Evolutionary conservation across 2,329 filamentous ascomycete genomes (phyloP).

Genomic region (Knufia petricola): DNA sequence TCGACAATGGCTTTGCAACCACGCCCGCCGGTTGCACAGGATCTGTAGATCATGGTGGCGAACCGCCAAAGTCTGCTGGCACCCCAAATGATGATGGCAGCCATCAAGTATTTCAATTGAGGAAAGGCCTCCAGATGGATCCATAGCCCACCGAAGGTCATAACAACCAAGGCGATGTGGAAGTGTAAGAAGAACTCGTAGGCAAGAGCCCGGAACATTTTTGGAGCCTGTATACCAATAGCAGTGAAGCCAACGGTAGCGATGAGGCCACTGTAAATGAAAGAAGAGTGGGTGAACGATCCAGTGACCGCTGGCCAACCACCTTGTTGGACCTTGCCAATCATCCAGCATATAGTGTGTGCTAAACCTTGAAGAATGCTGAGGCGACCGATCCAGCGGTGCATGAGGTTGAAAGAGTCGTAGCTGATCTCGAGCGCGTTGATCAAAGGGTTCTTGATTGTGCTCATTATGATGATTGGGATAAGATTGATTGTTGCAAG

Average conservation of each 20-base stretch:
- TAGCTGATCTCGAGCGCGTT: constrained; percentile 34
- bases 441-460: constrained; percentile 37
- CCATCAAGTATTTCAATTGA: constrained; percentile 65
- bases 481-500: constrained; percentile 37
- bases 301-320: constrained; percentile 30
- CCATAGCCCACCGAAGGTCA: constrained; percentile 63
- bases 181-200: constrained; percentile 92
- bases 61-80: constrained; percentile 59
- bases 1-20: constrained; percentile 56
- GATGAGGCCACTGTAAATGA: constrained; percentile 36
- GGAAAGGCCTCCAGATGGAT: constrained; percentile 64
- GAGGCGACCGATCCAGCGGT: constrained; percentile 69
- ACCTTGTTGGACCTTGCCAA: constrained; percentile 50
- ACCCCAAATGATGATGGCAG: constrained; percentile 67
- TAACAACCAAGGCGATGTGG: constrained; percentile 66
- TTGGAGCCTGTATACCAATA: constrained; percentile 61
- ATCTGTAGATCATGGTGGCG: constrained; percentile 54
- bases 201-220: constrained; percentile 80
- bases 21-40: constrained; percentile 44
- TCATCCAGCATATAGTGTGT: constrained; percentile 63
- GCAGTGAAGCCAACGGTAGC: constrained; percentile 49
- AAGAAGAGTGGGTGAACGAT: constrained; percentile 26
- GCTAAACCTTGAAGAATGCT: constrained; percentile 59
- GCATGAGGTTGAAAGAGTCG: constrained; percentile 48
- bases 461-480: constrained; percentile 34